Evolutionary conservation across 352 stramenopile species (phyloP), one percentile per base, ranked within the genome.

Genomic region (Phytopythium cucurbitacearum): DNA sequence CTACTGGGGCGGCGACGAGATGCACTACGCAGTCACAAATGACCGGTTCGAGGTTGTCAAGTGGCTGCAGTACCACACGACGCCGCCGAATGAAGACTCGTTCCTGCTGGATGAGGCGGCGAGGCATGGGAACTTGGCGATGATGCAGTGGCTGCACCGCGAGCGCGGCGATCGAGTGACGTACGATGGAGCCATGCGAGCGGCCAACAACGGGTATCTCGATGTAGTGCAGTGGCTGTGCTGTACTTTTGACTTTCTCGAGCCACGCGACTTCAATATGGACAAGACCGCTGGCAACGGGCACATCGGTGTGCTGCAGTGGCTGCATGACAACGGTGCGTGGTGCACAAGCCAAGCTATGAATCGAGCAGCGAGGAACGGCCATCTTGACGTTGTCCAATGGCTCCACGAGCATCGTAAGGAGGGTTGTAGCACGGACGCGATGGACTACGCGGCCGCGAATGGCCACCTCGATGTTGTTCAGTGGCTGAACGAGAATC

Each of bases 1-100:
- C 34, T 69, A 65, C 36, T 69, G 62, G 62, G 62, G 62, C 10
- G 62, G 62, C 0, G 62, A 65, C 34, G 62, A 69, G 45, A 69
- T 69, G 62, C 64, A 60, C 43, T 51, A 37, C 28, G 62, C 62
- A 0, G 62, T 69, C 34, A 57, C 49, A 0, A 52, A 62, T 36
- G 65, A 69, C 48, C 62, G 40, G 57, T 61, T 45, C 40, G 64
- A 53, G 37, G 64, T 44, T 16, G 60, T 15, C 41, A 57, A 37
- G 64, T 60, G 5, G 35, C 62, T n/a, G 47, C 62, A 40, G 48
- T 48, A 10, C 2, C 47, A 5, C 57, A 69, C 13, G 62, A 62
- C 21, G 54, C 46, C 46, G 46, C 46, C 46, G 32, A 16, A 12
- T 2, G 46, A 51, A 13, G 46, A 51, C n/a, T 34, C 35, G 34